Evolutionary conservation across 495 filamentous ascomycete species (phyloP), one percentile per base, ranked within the genome.

Genomic region (Trichoderma asperelloides): DNA sequence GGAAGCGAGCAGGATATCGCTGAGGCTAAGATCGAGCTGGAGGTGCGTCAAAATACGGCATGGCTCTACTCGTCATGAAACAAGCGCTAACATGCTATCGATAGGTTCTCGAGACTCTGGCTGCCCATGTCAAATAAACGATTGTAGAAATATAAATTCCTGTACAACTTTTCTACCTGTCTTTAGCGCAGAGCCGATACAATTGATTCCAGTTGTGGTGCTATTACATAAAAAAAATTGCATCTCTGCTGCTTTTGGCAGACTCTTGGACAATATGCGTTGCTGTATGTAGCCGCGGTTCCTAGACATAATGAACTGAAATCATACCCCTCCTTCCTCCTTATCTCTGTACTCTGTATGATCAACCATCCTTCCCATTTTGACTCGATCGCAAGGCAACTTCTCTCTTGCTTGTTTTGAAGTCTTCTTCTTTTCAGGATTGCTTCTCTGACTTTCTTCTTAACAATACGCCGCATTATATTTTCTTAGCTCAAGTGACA

Each of bases 1-100:
- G 95, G 95, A 73, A 97, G 93, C 77, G 95, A 98, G 86, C 90
- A 93, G 80, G 95, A 99, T 75, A 91, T 97, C 78, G 93, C 93
- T 67, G 95, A 98, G 86, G 95, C 95, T 67, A 97, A 95, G 85
- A 91, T 98, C 76, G 96, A 99, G 84, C 81, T 99, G 70, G 95
- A 98, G 90, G 95, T 97, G 81, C 68, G 75, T 70, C 21, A 49
- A 68, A 40, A 25, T 9, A 21, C 28, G 23, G 23, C 3, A 21
- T 64, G 21, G 30, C 9, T 62, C n/a, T 41, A 37, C 64, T 47
- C 66, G 69, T 33, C 43, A 7, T 30, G 43, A 51, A 64, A 70
- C 62, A 27, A 7, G 27, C 27, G 0, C 25, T 51, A 33, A 28
- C 28, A 30, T 57, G 45, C 49, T 62, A 41, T 33, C 47, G 28